Evolutionary conservation across 2,329 filamentous ascomycete genomes (phyloP).

Genomic region (Cercospora canescens): DNA sequence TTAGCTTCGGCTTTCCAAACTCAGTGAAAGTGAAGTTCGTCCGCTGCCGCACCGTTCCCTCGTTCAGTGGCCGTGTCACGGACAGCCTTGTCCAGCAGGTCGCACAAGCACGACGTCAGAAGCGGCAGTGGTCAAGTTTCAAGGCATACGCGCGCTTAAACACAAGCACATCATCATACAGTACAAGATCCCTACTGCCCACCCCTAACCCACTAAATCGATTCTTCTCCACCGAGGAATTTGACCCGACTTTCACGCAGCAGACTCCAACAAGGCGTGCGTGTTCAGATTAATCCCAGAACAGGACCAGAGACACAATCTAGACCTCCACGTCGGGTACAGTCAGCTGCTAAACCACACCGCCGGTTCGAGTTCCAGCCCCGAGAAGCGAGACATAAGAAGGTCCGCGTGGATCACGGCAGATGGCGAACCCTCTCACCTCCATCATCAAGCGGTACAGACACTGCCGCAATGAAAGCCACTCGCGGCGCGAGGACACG

Average conservation of each 20-base stretch:
- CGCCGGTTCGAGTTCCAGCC: not conserved
- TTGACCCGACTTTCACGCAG: not conserved
- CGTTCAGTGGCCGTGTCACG: not conserved
- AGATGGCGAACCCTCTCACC: not conserved
- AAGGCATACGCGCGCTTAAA: not conserved
- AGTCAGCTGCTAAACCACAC: not conserved
- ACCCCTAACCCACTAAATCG: no score
- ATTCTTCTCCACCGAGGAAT: not conserved
- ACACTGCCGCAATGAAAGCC: not conserved
- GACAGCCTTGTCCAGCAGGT: not conserved
- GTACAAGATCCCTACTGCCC: not conserved
- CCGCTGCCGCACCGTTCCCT: not conserved
- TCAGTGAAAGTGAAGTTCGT: conserved; percentile 8
- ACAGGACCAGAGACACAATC: not conserved
- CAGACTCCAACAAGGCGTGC: not conserved
- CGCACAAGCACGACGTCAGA: not conserved
- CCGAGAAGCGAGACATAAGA: not conserved
- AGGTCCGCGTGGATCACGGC: not conserved
- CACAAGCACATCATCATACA: not conserved
- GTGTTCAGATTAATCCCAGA: not conserved
- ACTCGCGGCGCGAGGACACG: not conserved
- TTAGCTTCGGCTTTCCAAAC: not conserved
- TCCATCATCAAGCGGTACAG: conserved; percentile 7
- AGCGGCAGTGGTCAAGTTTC: not conserved
- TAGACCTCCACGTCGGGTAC: not conserved